Base-by-base conservation (phyloP, 805 yeast genomes). In the Zygotorulaspora danielsina region DNA sequence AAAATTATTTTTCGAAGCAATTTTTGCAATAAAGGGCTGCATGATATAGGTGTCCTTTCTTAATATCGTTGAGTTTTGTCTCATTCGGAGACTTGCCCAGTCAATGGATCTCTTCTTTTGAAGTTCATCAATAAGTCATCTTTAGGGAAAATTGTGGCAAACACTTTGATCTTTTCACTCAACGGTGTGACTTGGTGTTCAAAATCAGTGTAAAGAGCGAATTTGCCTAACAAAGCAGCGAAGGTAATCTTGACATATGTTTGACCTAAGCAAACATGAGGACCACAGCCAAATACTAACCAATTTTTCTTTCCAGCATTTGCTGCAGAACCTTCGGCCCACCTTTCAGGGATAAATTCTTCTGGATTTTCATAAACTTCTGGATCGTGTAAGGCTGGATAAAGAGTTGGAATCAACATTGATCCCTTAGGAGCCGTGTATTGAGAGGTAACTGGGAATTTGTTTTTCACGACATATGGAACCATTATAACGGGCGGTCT, bases 401-500 rank as follows among this genome's bases (percentile, higher is more conserved):
- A 94, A 50, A 87, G 67, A 5, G 97, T 86, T 45, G 98, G 98
- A 53, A 93, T 87, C 52, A 93, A 74, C 98, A 93, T 93, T 19
- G 97, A 73, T 32, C 97, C 97, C 69, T 88, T 89, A 61, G 98
- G 98, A 36, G 88, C 96, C 19, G 90, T 79, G 68, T 93, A 93
- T 41, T 72, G 75, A 11, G 82, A 81, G 27, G 86, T 75, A 38
- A 93, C 79, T 29, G 95, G 95, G 73, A 84, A 93, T 10, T 75
- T 68, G 63, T 87, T 73, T 73, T 93, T 93, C 38, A 76, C 96
- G 44, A 86, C 87, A 62, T 93, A 93, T 37, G 98, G 98, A 45
- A 93, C 97, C 98, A 93, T 93, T 42, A 89, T 59, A 46, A 93
- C 98, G 3, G 98, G 98, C 19, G 98, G 98, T 67, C 97, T 81